phyloP scores from a whole-genome alignment of 139 green algal species.

The Chlamydomonas schloesseri region DNA sequence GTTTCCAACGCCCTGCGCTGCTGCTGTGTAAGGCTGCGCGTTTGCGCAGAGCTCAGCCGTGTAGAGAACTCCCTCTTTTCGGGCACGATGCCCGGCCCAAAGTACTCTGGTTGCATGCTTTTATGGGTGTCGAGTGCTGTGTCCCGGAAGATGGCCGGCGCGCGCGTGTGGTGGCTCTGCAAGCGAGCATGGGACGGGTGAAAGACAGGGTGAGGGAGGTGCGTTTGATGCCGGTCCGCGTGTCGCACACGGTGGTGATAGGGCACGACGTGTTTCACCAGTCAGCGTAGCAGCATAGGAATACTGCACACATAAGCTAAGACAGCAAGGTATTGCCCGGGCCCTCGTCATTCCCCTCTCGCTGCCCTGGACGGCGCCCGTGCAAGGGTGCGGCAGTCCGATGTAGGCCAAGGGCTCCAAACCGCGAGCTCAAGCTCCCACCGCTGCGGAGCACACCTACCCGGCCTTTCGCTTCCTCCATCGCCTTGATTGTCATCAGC shows the following conservation, averaged over 20 bases:
- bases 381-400: background rate
- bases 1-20: background rate
- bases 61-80: slow-evolving; percentile 10
- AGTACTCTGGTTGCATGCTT: background rate
- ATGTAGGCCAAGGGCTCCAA: no score
- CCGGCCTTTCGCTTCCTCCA: slow-evolving; percentile 32
- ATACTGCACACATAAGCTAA: no score
- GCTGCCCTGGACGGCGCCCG: no score
- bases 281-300: no score
- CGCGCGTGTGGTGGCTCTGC: slow-evolving; percentile 8
- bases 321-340: no score
- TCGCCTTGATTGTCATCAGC: slow-evolving; percentile 18
- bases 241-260: no score
- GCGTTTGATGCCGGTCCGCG: no score
- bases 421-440: no score
- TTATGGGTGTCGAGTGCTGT: slow-evolving; percentile 29
- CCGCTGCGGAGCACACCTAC: background rate
- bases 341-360: no score
- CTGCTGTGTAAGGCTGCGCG: background rate
- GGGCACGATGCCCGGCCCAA: background rate
- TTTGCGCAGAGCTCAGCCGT: background rate
- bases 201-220: no score
- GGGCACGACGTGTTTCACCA: no score
- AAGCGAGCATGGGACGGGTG: no score
- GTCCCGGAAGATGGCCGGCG: slow-evolving; percentile 13